phyloP scores from a whole-genome alignment of 2,329 filamentous ascomycete genomes.

The Fusarium virguliforme region DNA sequence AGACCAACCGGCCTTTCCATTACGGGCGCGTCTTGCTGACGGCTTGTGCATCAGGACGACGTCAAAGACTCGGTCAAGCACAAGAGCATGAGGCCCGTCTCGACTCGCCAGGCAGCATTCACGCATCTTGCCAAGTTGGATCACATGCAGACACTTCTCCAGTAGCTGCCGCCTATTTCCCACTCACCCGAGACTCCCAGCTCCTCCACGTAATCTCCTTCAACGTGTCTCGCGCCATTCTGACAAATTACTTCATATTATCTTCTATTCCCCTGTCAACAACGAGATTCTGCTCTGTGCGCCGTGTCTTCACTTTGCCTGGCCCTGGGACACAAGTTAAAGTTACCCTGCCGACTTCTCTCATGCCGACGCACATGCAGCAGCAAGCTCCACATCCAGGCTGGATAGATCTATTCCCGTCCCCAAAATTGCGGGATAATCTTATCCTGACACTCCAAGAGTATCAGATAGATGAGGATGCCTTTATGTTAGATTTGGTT shows the following conservation, averaged over 20 bases:
- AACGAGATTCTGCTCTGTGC: constrained; percentile 22
- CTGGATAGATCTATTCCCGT: constrained; percentile 44
- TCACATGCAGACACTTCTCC: neutral
- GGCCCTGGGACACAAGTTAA: neutral
- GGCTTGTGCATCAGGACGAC: constrained; percentile 28
- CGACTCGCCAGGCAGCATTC: neutral
- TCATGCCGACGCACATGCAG: constrained; percentile 39
- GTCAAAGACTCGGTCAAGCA: constrained; percentile 30
- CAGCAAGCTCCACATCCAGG: constrained; percentile 34
- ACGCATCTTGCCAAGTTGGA: neutral
- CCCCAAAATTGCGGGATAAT: constrained; percentile 40
- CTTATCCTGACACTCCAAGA: constrained; percentile 35
- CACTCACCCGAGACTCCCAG: constrained; percentile 36
- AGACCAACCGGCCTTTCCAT: neutral
- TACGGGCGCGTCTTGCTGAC: constrained; percentile 4
- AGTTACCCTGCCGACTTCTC: constrained; percentile 14
- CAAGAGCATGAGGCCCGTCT: constrained; percentile 4
- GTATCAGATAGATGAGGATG: constrained; percentile 34
- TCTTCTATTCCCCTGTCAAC: constrained; percentile 26
- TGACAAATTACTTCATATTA: constrained; percentile 46
- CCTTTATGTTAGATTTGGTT: constrained; percentile 34
- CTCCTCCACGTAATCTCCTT: constrained; percentile 41
- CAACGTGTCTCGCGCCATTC: constrained; percentile 43
- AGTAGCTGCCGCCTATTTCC: constrained; percentile 27
- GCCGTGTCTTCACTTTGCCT: constrained; percentile 13